Conservation (phyloP, 23 red algal species). For the Porphyridium purpureum region DNA sequence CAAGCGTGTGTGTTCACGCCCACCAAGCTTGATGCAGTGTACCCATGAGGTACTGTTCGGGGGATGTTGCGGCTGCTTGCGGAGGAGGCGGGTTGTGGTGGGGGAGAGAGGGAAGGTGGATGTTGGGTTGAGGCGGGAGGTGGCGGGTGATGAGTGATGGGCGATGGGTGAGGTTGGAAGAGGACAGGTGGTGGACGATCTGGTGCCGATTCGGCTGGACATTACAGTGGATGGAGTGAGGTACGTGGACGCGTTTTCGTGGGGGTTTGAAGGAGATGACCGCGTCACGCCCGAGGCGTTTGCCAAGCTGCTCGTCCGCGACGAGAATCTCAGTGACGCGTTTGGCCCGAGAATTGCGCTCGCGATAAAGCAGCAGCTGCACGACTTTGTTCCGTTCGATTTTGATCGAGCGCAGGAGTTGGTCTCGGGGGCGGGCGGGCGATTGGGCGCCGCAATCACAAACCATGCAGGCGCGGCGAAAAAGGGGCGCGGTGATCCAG, state of each 20-base stretch:
- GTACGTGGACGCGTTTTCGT: constrained; percentile 46
- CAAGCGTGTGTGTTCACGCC: no score
- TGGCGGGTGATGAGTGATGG: not conserved
- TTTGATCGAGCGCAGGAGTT: no score
- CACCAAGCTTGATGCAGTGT: not conserved
- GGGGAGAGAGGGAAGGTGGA: not conserved
- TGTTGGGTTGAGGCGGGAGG: not conserved
- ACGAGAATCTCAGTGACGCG: constrained; percentile 26
- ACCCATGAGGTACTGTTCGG: not conserved
- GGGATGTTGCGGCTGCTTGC: not conserved
- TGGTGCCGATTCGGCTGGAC: constrained; percentile 84
- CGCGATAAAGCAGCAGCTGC: constrained; percentile 15
- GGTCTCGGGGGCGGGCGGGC: no score
- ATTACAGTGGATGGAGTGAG: constrained; percentile 23
- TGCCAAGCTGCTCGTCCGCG: constrained; percentile 30
- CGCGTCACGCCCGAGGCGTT: constrained; percentile 40
- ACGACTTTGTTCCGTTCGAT: constrained; percentile 1
- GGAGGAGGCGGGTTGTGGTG: not conserved
- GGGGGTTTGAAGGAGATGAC: constrained; percentile 36
- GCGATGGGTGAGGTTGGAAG: not conserved
- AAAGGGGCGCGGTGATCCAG: constrained; percentile 8
- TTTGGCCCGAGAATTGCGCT: constrained; percentile 3
- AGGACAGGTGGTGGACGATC: constrained; percentile 17
- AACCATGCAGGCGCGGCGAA: not conserved
- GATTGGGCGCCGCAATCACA: not conserved